Percentiles rank a stretch among this genome's conserved stretches.
phyloP scores from a whole-genome alignment of 371 early-diverging fungal genomes.

The Rhizopus arrhizus region DNA sequence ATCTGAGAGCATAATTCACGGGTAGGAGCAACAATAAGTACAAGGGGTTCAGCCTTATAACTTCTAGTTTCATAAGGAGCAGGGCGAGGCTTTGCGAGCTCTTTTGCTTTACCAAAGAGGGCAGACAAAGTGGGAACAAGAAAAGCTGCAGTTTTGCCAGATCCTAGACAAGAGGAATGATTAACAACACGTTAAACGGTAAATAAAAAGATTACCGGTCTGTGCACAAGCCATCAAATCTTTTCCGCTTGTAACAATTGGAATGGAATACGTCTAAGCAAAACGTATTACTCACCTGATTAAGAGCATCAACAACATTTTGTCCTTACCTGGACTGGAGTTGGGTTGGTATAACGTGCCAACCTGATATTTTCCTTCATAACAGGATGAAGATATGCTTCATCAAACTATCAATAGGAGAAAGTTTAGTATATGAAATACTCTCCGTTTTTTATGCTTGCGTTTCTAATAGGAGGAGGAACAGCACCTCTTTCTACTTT shows the following conservation, averaged over 20 bases:
- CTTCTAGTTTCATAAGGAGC: constrained; percentile 32
- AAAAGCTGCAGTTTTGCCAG: constrained; percentile 79
- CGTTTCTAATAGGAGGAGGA: constrained; percentile 45
- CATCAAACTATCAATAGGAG: constrained; percentile 45
- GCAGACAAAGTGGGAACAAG: constrained; percentile 61
- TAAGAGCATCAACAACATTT: too few relatives aligned
- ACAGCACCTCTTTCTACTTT: constrained; percentile 52
- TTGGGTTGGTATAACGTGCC: constrained; percentile 64
- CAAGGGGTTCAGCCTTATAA: constrained; percentile 38
- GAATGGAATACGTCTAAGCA: constrained; percentile 61
- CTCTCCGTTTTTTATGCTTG: constrained; percentile 11
- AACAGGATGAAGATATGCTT: constrained; percentile 49
- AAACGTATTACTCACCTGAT: neutral
- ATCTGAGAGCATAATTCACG: constrained; percentile 52
- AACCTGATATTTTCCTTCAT: constrained; percentile 61
- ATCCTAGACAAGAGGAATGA: constrained; percentile 31
- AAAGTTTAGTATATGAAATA: neutral
- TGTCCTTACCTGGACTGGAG: constrained; percentile 64
- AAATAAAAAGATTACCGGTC: constrained; percentile 55
- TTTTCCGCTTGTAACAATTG: constrained; percentile 63
- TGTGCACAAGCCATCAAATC: constrained; percentile 85
- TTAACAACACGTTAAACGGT: constrained; percentile 5
- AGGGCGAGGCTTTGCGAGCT: constrained; percentile 31
- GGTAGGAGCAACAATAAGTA: constrained; percentile 49
- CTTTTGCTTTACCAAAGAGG: constrained; percentile 36